A percentile compares a stretch with the other conserved stretches of the same genome.
Conservation (phyloP, 2,329 filamentous ascomycete species). For the Colletotrichum sp. region DNA sequence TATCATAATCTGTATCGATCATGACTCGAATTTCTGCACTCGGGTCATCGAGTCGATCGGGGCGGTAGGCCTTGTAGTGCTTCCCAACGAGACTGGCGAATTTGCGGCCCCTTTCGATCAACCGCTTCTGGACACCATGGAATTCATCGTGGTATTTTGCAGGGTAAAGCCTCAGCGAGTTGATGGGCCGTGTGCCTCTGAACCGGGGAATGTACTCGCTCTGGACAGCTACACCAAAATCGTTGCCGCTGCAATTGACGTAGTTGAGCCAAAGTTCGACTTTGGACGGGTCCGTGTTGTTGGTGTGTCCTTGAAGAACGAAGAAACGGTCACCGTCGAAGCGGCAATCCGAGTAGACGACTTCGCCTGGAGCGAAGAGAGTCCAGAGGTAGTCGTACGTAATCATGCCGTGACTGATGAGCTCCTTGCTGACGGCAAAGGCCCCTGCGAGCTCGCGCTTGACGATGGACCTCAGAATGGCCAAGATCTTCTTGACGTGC, state of each 20-base stretch:
- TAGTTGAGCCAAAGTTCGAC: slow-evolving; percentile 43
- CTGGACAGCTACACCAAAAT: slow-evolving; percentile 45
- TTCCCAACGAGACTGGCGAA: slow-evolving; percentile 50
- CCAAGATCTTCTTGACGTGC: slow-evolving; percentile 18
- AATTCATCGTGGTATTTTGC: slow-evolving; percentile 45
- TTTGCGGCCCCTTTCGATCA: slow-evolving; percentile 45
- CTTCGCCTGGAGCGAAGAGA: slow-evolving; percentile 52
- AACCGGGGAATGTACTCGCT: slow-evolving; percentile 43
- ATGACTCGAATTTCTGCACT: not conserved
- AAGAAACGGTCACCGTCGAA: slow-evolving; percentile 42
- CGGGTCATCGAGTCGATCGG: slow-evolving; percentile 21
- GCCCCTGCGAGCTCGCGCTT: slow-evolving; percentile 55
- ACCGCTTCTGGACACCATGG: slow-evolving; percentile 33
- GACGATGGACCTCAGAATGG: slow-evolving; percentile 38
- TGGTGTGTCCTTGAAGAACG: slow-evolving; percentile 31
- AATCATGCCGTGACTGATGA: slow-evolving; percentile 56
- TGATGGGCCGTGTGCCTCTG: slow-evolving; percentile 47
- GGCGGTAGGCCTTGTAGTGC: slow-evolving; percentile 49
- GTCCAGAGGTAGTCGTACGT: slow-evolving; percentile 57
- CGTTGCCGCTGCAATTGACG: slow-evolving; percentile 51
- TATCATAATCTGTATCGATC: not conserved
- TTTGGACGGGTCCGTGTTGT: slow-evolving; percentile 33
- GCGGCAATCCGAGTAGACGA: slow-evolving; percentile 40
- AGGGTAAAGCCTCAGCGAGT: slow-evolving; percentile 46
- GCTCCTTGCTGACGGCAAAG: slow-evolving; percentile 54